These are phyloP conservation scores for Pseudoturritis turrita DNA, from an alignment of 345 rosid genomes.

Conservation along the genomic window DNA sequence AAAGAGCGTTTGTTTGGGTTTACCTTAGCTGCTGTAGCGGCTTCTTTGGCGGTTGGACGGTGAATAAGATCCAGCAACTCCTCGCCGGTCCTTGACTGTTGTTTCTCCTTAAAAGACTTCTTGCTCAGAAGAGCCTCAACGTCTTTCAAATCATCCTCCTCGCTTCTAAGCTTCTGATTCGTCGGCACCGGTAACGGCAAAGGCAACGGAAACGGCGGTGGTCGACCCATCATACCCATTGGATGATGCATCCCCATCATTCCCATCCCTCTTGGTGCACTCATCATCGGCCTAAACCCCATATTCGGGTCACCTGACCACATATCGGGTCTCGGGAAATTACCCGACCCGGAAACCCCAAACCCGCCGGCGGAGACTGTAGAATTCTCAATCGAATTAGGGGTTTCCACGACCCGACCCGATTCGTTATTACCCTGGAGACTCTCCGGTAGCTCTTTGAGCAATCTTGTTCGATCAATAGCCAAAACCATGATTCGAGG, in stretches of 20 bases:
- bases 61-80: slow-evolving; percentile 89
- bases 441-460: slow-evolving; percentile 76
- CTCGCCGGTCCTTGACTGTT: slow-evolving; percentile 87
- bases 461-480: slow-evolving; percentile 67
- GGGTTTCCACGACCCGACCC: slow-evolving; percentile 20
- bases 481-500: slow-evolving; percentile 73
- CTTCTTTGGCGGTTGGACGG: slow-evolving; percentile 89
- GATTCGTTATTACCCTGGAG: slow-evolving; percentile 32
- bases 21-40: slow-evolving; percentile 96
- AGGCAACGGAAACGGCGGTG: slow-evolving; percentile 29
- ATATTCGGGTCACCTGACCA: slow-evolving; percentile 53
- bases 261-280: slow-evolving; percentile 39
- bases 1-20: not conserved
- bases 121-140: slow-evolving; percentile 81
- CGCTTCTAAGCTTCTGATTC: slow-evolving; percentile 58
- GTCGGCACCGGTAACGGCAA: slow-evolving; percentile 44
- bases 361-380: slow-evolving; percentile 6
- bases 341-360: slow-evolving; percentile 39
- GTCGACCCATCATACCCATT: slow-evolving; percentile 37
- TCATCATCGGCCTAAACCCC: slow-evolving; percentile 48
- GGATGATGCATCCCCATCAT: slow-evolving; percentile 51
- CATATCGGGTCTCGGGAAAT: slow-evolving; percentile 49
- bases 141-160: slow-evolving; percentile 89
- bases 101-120: slow-evolving; percentile 83
- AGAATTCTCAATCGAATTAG: not conserved